phyloP scores from a whole-genome alignment of 2,329 filamentous ascomycete species.

The Aspergillus luchuensis region DNA sequence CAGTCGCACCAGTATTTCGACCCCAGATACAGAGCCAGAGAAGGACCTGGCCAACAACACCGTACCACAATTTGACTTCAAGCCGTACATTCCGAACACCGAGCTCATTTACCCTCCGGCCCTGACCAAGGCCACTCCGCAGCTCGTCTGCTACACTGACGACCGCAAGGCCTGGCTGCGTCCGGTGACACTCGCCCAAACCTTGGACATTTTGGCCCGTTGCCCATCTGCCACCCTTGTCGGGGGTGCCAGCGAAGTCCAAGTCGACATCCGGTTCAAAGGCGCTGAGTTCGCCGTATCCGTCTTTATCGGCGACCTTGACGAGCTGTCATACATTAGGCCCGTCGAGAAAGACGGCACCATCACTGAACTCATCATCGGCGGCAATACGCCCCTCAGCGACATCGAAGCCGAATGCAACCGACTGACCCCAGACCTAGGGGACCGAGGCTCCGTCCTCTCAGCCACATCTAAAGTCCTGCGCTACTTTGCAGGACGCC shows the following conservation, averaged over 20 bases:
- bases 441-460: slow-evolving; percentile 69
- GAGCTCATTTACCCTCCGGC: slow-evolving; percentile 85
- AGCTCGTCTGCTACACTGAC: slow-evolving; percentile 78
- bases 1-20: not conserved
- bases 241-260: slow-evolving; percentile 84
- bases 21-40: not conserved
- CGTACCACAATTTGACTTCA: slow-evolving; percentile 81
- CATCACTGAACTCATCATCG: slow-evolving; percentile 66
- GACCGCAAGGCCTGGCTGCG: slow-evolving; percentile 83
- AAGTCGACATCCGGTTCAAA: slow-evolving; percentile 94
- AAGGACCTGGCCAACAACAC: slow-evolving; percentile 15
- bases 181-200: slow-evolving; percentile 73
- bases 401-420: slow-evolving; percentile 77
- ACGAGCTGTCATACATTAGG: slow-evolving; percentile 72
- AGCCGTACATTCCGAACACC: slow-evolving; percentile 82
- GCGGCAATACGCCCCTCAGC: slow-evolving; percentile 79
- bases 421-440: slow-evolving; percentile 63
- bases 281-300: slow-evolving; percentile 78
- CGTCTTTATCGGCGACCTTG: slow-evolving; percentile 82
- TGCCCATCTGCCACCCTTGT: slow-evolving; percentile 84
- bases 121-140: slow-evolving; percentile 74
- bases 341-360: slow-evolving; percentile 62
- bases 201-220: slow-evolving; percentile 78
- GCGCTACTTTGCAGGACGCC: slow-evolving; percentile 58
- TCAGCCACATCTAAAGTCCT: slow-evolving; percentile 80